These are phyloP conservation scores for Fomitopsis pinicola DNA, from an alignment of 1,284 basidiomycete genomes.

Conservation along the genomic window DNA sequence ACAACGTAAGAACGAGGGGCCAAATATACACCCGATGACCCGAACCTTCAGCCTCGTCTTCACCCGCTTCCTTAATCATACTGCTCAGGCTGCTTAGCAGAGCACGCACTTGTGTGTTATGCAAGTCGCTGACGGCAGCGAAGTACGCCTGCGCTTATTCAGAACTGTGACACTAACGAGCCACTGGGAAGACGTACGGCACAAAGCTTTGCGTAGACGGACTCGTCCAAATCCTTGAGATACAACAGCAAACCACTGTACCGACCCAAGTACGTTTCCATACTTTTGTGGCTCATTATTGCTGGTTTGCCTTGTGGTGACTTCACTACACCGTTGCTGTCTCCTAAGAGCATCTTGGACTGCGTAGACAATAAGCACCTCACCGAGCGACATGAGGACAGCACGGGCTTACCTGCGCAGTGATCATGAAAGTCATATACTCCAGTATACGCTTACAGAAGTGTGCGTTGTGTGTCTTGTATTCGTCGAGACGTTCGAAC, in stretches of 20 bases:
- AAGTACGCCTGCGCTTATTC: slow-evolving; percentile 71
- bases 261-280: slow-evolving; percentile 81
- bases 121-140: slow-evolving; percentile 76
- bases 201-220: slow-evolving; percentile 79
- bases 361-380: slow-evolving; percentile 23
- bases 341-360: slow-evolving; percentile 64
- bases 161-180: neutral
- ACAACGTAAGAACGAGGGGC: neutral
- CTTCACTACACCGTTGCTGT: slow-evolving; percentile 50
- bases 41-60: slow-evolving; percentile 71
- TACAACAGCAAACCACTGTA: slow-evolving; percentile 93
- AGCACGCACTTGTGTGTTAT: slow-evolving; percentile 75
- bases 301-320: slow-evolving; percentile 39
- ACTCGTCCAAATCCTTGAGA: slow-evolving; percentile 92
- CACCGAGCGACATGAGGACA: neutral
- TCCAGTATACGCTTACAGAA: slow-evolving; percentile 92
- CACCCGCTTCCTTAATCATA: slow-evolving; percentile 60
- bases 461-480: slow-evolving; percentile 80
- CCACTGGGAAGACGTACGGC: slow-evolving; percentile 51
- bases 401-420: slow-evolving; percentile 59
- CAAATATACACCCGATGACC: neutral
- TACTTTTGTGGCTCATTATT: slow-evolving; percentile 59
- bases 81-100: slow-evolving; percentile 60
- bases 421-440: slow-evolving; percentile 88
- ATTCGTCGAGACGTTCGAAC: slow-evolving; percentile 88